Base-by-base conservation (phyloP, 148 eudicot species). In the Diospyros kaki region DNA sequence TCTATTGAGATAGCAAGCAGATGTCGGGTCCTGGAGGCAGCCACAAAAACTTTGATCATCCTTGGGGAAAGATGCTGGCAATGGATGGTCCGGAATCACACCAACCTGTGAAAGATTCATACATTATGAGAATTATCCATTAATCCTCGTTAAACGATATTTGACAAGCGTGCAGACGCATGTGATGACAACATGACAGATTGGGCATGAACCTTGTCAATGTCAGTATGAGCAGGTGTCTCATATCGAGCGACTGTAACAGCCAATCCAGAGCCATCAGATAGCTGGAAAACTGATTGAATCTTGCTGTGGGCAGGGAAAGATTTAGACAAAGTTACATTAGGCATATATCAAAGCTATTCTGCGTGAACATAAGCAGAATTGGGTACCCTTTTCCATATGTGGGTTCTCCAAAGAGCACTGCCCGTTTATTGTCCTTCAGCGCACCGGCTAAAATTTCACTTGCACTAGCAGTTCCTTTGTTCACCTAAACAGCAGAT, bases 381-480 rank as follows among this genome's bases (percentile, higher is more conserved):
- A 68, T 15, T 39, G 17, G 44, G 82, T 86, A 96, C 99, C 99
- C 99, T 84, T 96, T 96, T 15, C 99, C 99, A 75, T 85, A 96
- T 58, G 99, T 96, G 40, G 97, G 94, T 81, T 96, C 99, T 73
- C 99, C 97, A 73, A 82, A 85, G 15, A 96, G 82, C 46, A 93
- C 86, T 41, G 99, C 99, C 55, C 99, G 97, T 71, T 93, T 96
- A 62, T 96, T 96, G 80, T 96, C 99, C 84, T 96, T 93, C 62
- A 96, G 76, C 48, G 99, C 99, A 84, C 99, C 98, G 4, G 99
- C 99, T 81, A 93, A 83, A 77, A 96, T 93, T 81, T 96, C 99
- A 72, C 99, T 93, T 54, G 99, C 99, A 87, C 99, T 96, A 46
- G 99, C 98, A 77, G 99, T 96, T 76, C 99, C 99, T 88, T 88